Base-by-base conservation (phyloP, 129 eudicot species). In the Pseudognaphalium luteoalbum region DNA sequence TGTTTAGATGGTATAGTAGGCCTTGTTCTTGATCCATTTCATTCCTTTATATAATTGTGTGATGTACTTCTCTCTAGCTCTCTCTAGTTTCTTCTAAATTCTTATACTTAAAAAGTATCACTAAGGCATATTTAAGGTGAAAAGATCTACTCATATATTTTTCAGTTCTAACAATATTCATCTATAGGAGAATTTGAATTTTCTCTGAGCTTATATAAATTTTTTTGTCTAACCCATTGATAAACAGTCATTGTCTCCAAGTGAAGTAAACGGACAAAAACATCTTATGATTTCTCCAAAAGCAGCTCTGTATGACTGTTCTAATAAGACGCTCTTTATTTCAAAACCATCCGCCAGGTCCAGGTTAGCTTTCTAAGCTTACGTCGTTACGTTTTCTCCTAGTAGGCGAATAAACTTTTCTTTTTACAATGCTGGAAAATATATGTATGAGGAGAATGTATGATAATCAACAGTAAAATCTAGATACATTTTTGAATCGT, bases 271-370 rank as follows among this genome's bases (percentile, higher is more conserved):
- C 6, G 64, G 30, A 20, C 25, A 5, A 22, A 58, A 58, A 8
- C 64, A n/a, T 58, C 64, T 58, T 58, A 58, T 58, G 32, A 20
- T 58, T 58, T 58, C 64, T 15, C 29, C 64, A 20, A 16, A 58
- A 22, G 32, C 64, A 58, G 64, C 64, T 58, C 29, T 58, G 29
- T 5, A 58, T 5, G 14, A 21, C 16, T 47, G 54, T 47, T 47
- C 54, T 47, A 4, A 47, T 14, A 47, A 47, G 54, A 47, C 54
- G 17, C 54, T 58, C 29, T 58, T 58, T 20, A 58, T 22, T 58
- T 58, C 64, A 19, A 58, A 58, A 58, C 64, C 64, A 58, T 58
- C 64, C 1, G 29, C 64, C 32, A 20, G 14, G 30, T 58, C 64
- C 64, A 58, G 64, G 64, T 58, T 58, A n/a, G 12, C 64, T 6